phyloP scores from a whole-genome alignment of 305 asterid species.

The Fraxinus latifolia region DNA sequence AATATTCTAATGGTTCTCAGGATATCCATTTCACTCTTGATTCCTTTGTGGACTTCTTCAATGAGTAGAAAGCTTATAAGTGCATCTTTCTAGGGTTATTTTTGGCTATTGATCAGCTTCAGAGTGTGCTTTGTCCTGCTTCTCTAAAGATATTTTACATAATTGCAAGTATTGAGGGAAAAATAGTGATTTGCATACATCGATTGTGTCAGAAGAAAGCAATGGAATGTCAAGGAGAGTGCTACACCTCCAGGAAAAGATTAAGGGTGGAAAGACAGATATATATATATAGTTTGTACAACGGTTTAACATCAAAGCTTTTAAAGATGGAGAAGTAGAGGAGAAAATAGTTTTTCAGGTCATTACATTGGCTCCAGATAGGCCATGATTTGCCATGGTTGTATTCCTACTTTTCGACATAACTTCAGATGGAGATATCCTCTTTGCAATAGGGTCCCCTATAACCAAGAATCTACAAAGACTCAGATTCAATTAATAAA shows the following conservation, averaged over 20 bases:
- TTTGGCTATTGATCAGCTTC: background rate
- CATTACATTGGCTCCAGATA: conserved; percentile 35
- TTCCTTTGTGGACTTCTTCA: conserved; percentile 5
- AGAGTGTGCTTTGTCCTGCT: background rate
- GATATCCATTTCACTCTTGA: background rate
- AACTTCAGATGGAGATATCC: conserved; percentile 43
- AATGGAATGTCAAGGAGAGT: conserved; percentile 4
- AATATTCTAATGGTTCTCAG: background rate
- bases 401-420: conserved; percentile 38
- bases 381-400: conserved; percentile 9
- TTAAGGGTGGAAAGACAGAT: background rate
- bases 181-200: background rate
- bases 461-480: conserved; percentile 24
- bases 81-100: background rate
- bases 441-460: conserved; percentile 89
- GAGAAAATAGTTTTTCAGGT: conserved; percentile 2
- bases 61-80: background rate
- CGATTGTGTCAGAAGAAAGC: background rate
- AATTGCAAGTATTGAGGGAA: background rate
- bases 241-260: background rate
- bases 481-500: background rate
- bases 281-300: background rate
- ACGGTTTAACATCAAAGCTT: background rate
- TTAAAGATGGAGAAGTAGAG: background rate
- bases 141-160: background rate